Base-by-base conservation (phyloP, 371 early-diverging fungal species). In the Mortierella sp. region DNA sequence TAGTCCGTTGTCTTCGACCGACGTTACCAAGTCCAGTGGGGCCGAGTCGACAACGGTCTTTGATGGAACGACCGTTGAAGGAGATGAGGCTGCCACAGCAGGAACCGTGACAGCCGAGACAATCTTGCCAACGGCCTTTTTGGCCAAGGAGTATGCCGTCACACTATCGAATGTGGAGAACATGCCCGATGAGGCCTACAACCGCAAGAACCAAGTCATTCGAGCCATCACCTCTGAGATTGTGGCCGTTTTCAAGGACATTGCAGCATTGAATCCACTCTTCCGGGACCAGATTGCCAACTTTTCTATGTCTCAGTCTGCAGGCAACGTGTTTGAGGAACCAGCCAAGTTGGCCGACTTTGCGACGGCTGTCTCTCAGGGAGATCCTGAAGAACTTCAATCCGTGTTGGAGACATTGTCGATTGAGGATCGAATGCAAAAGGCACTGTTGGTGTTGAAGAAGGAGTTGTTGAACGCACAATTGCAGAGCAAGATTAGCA, bases 381-480 rank as follows among this genome's bases (percentile, higher is more conserved):
- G 97, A 21, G 95, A 96, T 66, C 91, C 96, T 2, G 80, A 84
- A n/a, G 98, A 98, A 74, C 86, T 98, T 46, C 98, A 98, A 83
- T 91, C 90, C 62, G 95, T 98, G 11, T 84, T 98, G 37, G 97
- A 97, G 70, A 90, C 92, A 25, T 81, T 95, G 25, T 88, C 92
- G 21, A 90, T 98, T 4, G 96, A 96, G 61, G 97, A 97, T 65
- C 88, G 98, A 28, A 87, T 98, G 60, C 93, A 95, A 72, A 97
- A 96, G 77, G 90, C 97, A 0, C 85, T 98, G 28, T 84, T 94
- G 28, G 94, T 98, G 2, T 84, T 98, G 52, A 98, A 98, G 84
- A 98, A 98, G 84, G 99, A 98, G 83, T 84, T 98, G 70, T 90
- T 95, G 84, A 98, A 97, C 68, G 97, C 97, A 3, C 97, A 98